Evolutionary conservation across 768 basidiomycete species (phyloP).

Genomic region (Polyporus arcularius): DNA sequence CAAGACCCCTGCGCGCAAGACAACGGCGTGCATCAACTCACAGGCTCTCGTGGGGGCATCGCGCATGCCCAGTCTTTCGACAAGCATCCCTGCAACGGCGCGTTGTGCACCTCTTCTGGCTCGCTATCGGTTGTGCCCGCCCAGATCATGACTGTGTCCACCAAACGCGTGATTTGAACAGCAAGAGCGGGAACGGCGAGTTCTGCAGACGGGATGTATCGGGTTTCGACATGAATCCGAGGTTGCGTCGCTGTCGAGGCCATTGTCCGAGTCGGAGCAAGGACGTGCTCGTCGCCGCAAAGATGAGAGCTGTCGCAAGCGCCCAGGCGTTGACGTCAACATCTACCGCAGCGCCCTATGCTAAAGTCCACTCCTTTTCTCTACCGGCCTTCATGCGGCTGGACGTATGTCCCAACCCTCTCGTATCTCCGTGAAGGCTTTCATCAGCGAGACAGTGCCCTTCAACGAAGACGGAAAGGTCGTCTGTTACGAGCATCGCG

Average conservation of each 20-base stretch:
- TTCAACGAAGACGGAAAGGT: conserved; percentile 33
- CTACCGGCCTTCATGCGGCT: neutral
- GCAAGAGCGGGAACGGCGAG: conserved; percentile 56
- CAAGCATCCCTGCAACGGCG: conserved; percentile 56
- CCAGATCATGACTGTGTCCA: conserved; percentile 84
- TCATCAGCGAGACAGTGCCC: conserved; percentile 20
- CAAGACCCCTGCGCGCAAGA: neutral
- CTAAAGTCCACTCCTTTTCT: too few relatives aligned
- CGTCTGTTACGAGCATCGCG: conserved; percentile 36
- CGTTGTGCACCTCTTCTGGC: conserved; percentile 45
- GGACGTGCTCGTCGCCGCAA: too few relatives aligned
- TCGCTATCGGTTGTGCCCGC: conserved; percentile 57
- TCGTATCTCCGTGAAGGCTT: conserved; percentile 15
- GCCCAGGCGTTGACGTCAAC: too few relatives aligned
- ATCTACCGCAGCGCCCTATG: too few relatives aligned
- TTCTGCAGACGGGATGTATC: conserved; percentile 51
- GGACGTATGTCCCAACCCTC: neutral
- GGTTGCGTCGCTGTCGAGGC: neutral
- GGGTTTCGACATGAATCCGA: conserved; percentile 46
- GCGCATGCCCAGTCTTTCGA: conserved; percentile 82
- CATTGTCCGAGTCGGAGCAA: neutral
- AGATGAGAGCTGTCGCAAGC: too few relatives aligned
- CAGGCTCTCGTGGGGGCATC: conserved; percentile 56
- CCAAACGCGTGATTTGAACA: conserved; percentile 66
- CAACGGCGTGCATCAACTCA: conserved; percentile 23